phyloP scores from a whole-genome alignment of 2,329 filamentous ascomycete genomes.

The Colletotrichum sp. region DNA sequence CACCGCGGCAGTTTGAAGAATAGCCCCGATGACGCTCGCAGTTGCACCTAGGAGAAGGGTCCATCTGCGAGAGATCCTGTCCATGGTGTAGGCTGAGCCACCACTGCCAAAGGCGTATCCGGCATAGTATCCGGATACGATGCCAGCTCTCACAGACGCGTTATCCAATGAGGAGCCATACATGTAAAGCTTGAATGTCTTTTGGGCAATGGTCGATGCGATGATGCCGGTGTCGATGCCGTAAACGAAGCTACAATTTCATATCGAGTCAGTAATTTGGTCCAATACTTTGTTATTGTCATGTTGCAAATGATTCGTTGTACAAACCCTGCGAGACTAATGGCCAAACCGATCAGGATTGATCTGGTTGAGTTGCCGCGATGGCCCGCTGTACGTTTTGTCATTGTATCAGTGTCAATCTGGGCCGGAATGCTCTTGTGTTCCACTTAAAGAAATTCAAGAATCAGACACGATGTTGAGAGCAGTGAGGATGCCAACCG shows the following conservation, averaged over 20 bases:
- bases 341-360: not conserved
- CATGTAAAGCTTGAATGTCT: conserved; percentile 19
- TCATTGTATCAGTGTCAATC: not conserved
- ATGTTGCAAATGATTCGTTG: rapidly evolving
- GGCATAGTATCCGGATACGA: conserved; percentile 20
- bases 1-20: conserved; percentile 26
- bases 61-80: not conserved
- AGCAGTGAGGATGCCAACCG: not conserved
- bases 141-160: not conserved
- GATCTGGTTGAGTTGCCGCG: conserved; percentile 11
- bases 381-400: not conserved
- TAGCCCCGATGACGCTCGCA: not conserved
- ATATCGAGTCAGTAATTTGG: not conserved
- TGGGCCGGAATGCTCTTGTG: rapidly evolving
- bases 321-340: conserved; percentile 13
- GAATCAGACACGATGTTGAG: not conserved
- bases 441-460: not conserved
- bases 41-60: conserved; percentile 5
- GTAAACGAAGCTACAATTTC: not conserved
- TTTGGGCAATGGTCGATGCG: conserved; percentile 17
- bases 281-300: not conserved
- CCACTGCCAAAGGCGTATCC: conserved; percentile 12
- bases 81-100: conserved; percentile 13
- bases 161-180: conserved; percentile 6
- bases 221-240: conserved; percentile 4